Conservation (phyloP, 352 stramenopile genomes). For the Sclerospora graminicola region DNA sequence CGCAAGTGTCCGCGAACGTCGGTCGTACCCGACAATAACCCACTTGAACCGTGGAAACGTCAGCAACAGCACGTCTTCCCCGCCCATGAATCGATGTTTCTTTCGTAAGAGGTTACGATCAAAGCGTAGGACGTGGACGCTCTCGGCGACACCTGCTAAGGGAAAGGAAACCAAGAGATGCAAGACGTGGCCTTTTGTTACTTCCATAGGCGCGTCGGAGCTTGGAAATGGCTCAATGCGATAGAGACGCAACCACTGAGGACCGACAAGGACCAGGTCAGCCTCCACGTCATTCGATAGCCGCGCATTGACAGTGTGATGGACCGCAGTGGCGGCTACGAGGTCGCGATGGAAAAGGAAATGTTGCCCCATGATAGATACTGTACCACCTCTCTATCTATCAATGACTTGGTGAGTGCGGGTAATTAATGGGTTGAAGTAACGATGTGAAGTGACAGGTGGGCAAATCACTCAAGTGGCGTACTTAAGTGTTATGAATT, state of each 20-base stretch:
- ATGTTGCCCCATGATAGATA: conserved; percentile 78
- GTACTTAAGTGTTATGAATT: too few relatives aligned
- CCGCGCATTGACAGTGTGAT: conserved; percentile 55
- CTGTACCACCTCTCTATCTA: too few relatives aligned
- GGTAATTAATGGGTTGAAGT: too few relatives aligned
- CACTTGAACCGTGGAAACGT: conserved; percentile 71
- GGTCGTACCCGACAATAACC: conserved; percentile 72
- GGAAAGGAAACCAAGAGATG: conserved; percentile 63
- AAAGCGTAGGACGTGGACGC: conserved; percentile 60
- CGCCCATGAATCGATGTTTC: conserved; percentile 57
- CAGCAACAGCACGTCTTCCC: conserved; percentile 67
- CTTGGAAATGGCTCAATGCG: conserved; percentile 52
- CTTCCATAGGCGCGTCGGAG: not conserved
- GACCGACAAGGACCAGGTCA: conserved; percentile 65
- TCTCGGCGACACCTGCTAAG: conserved; percentile 60
- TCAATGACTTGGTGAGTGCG: too few relatives aligned
- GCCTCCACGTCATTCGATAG: conserved; percentile 54
- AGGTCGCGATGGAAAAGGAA: conserved; percentile 80
- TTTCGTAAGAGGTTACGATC: conserved; percentile 52
- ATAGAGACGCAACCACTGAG: conserved; percentile 72
- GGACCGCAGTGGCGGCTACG: conserved; percentile 65
- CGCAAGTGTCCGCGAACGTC: conserved; percentile 28
- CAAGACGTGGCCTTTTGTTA: conserved; percentile 50
- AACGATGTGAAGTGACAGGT: too few relatives aligned
- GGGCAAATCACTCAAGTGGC: too few relatives aligned